These are phyloP conservation scores for Veloporphyrellus conicus DNA, from an alignment of 1,284 basidiomycete species.

Conservation along the genomic window DNA sequence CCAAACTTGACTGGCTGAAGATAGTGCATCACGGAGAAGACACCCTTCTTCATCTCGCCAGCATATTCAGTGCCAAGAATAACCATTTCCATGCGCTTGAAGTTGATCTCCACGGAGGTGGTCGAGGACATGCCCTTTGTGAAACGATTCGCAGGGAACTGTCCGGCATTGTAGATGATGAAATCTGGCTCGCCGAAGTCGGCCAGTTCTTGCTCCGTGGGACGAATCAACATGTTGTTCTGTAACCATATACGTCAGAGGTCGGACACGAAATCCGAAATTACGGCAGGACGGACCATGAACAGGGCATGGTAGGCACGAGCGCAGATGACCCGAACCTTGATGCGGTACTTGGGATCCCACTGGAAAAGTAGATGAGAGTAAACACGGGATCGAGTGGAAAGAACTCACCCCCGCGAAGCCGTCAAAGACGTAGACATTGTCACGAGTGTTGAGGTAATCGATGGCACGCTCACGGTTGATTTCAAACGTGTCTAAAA, in stretches of 20 bases:
- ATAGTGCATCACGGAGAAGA: slow-evolving; percentile 99
- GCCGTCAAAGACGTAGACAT: slow-evolving; percentile 99
- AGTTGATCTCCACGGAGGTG: slow-evolving; percentile 99
- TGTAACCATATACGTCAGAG: slow-evolving; percentile 34
- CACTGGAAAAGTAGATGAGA: slow-evolving; percentile 48
- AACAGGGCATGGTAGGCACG: slow-evolving; percentile 99
- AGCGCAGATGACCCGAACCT: slow-evolving; percentile 98
- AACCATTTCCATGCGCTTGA: slow-evolving; percentile 99
- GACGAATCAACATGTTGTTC: slow-evolving; percentile 99
- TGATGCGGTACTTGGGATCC: slow-evolving; percentile 99
- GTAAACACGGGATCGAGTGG: slow-evolving; percentile 3
- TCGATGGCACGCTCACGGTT: slow-evolving; percentile 99
- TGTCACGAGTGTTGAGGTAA: slow-evolving; percentile 97
- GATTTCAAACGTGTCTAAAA: slow-evolving; percentile 95
- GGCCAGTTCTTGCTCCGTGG: slow-evolving; percentile 90
- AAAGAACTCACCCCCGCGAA: slow-evolving; percentile 73
- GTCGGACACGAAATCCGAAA: slow-evolving; percentile 2
- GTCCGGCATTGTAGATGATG: slow-evolving; percentile 99
- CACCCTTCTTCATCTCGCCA: slow-evolving; percentile 99
- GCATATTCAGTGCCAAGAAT: slow-evolving; percentile 99
- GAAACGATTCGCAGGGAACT: slow-evolving; percentile 99
- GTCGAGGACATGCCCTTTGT: slow-evolving; percentile 99
- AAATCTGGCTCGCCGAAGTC: slow-evolving; percentile 99
- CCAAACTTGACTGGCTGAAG: slow-evolving; percentile 98
- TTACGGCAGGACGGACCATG: slow-evolving; percentile 67